A percentile compares a stretch with the other conserved stretches of the same genome.
These are phyloP conservation scores for Candida michaelii DNA, from an alignment of 805 yeast species.

Conservation along the genomic window DNA sequence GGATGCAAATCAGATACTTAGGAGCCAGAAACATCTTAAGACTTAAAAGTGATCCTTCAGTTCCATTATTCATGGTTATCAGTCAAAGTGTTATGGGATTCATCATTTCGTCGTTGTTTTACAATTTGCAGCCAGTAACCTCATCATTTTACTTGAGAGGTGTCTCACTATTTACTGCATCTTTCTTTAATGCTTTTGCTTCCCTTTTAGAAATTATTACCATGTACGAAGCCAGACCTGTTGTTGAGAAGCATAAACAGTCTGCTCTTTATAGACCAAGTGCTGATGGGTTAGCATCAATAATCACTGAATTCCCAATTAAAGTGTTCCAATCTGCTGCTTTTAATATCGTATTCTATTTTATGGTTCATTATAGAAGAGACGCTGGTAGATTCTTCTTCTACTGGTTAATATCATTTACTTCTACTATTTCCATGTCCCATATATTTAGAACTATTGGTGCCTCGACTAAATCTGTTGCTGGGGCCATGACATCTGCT, in stretches of 20 bases:
- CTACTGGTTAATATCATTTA: conserved; percentile 31
- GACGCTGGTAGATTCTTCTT: conserved; percentile 38
- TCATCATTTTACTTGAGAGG: conserved; percentile 61
- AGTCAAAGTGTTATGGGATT: conserved; percentile 58
- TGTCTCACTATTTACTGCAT: conserved; percentile 60
- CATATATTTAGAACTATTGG: conserved; percentile 43
- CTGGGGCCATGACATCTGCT: conserved; percentile 47
- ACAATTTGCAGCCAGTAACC: conserved; percentile 49
- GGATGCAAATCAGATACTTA: conserved; percentile 52
- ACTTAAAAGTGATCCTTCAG: conserved; percentile 55
- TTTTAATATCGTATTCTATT: conserved; percentile 38
- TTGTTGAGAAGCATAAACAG: conserved; percentile 67
- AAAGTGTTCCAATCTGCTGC: conserved; percentile 39
- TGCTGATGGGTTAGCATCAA: conserved; percentile 66
- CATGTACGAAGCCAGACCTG: conserved; percentile 60
- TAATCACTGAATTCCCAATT: conserved; percentile 62
- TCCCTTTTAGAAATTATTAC: conserved; percentile 60
- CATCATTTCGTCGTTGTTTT: conserved; percentile 60
- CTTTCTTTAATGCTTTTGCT: conserved; percentile 60
- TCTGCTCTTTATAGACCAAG: conserved; percentile 74
- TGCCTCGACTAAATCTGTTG: conserved; percentile 39
- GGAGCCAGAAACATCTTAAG: conserved; percentile 54
- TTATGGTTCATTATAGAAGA: conserved; percentile 49
- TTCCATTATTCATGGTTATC: conserved; percentile 48
- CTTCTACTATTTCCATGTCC: conserved; percentile 40